Evolutionary conservation across 768 basidiomycete species (phyloP).

Genomic region (Tulasnella calospora): DNA sequence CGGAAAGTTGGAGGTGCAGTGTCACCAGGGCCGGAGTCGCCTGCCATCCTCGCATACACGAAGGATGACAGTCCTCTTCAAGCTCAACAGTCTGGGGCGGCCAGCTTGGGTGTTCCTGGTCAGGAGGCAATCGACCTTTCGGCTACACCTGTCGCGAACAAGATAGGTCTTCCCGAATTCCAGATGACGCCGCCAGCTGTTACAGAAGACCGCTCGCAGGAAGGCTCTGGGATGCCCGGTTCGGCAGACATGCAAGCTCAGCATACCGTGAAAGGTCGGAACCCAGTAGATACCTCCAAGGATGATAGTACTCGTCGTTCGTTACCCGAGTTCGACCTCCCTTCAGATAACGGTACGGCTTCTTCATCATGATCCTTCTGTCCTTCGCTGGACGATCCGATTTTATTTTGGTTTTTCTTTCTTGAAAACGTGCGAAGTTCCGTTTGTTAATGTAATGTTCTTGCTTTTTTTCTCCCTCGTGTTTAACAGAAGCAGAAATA

Average conservation of each 20-base stretch:
- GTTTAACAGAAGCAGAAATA: conserved; percentile 3
- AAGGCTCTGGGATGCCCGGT: neutral
- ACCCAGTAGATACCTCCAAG: neutral
- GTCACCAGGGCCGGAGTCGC: conserved; percentile 15
- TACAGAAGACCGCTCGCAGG: neutral
- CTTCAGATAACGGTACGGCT: conserved; percentile 8
- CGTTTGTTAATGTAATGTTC: conserved; percentile 6
- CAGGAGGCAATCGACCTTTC: conserved; percentile 7
- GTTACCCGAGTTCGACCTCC: conserved; percentile 2
- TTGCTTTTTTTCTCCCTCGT: neutral
- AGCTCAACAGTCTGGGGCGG: neutral
- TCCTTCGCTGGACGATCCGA: neutral
- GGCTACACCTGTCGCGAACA: conserved; percentile 13
- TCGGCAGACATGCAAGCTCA: neutral
- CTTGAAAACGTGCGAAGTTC: neutral
- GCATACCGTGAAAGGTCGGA: neutral
- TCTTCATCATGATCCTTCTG: neutral
- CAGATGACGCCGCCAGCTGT: conserved; percentile 16
- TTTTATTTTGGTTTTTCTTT: neutral
- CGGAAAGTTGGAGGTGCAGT: neutral
- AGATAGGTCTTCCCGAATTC: conserved; percentile 10
- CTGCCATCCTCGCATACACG: conserved; percentile 16
- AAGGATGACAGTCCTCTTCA: neutral
- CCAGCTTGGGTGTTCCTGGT: neutral
- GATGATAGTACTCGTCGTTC: conserved; percentile 5